phyloP scores from a whole-genome alignment of 257 asterid species.

The Plantago elongata region DNA sequence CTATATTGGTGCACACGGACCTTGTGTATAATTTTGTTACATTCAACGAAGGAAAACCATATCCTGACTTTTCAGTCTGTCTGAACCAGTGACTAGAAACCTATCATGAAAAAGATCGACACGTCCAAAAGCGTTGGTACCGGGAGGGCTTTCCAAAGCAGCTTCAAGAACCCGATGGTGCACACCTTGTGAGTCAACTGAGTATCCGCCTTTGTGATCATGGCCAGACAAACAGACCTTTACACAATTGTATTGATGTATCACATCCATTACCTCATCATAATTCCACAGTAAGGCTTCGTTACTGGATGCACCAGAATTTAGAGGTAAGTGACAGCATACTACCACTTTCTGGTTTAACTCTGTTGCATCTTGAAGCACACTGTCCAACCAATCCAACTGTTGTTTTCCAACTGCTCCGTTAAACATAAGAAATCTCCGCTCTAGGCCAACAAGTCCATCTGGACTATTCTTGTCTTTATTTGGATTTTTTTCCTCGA shows the following conservation, averaged over 20 bases:
- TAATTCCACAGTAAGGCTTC: slow-evolving; percentile 78
- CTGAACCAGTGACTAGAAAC: slow-evolving; percentile 55
- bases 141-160: slow-evolving; percentile 89
- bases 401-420: slow-evolving; percentile 88
- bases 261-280: slow-evolving; percentile 82
- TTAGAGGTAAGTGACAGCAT: slow-evolving; percentile 79
- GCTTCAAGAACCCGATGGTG: slow-evolving; percentile 92
- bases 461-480: slow-evolving; percentile 80
- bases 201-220: slow-evolving; percentile 67
- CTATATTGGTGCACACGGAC: slow-evolving; percentile 9
- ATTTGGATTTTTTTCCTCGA: slow-evolving; percentile 71
- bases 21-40: background rate
- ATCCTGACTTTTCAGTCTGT: slow-evolving; percentile 59
- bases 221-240: slow-evolving; percentile 88
- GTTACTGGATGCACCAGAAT: slow-evolving; percentile 45
- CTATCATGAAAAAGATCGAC: slow-evolving; percentile 65
- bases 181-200: slow-evolving; percentile 66
- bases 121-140: slow-evolving; percentile 65
- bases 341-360: slow-evolving; percentile 65
- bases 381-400: slow-evolving; percentile 70
- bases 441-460: slow-evolving; percentile 64
- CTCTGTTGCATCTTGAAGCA: slow-evolving; percentile 57
- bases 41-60: slow-evolving; percentile 48
- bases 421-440: slow-evolving; percentile 84
- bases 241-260: slow-evolving; percentile 69